Base-by-base conservation (phyloP, 2,329 filamentous ascomycete species). In the Penicillium sp. region DNA sequence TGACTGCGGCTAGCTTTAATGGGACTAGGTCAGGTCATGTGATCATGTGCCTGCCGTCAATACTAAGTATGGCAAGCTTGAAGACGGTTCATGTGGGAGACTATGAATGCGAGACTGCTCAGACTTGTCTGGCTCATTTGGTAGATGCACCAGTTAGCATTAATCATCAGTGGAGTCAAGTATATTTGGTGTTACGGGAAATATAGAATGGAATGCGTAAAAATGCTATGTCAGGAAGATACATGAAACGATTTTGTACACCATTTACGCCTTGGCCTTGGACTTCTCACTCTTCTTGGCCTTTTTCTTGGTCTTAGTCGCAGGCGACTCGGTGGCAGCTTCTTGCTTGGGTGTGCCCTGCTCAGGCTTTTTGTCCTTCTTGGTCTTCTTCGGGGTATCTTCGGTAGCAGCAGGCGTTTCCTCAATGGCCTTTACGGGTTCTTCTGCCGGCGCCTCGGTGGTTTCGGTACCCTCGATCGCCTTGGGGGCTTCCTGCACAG, bases 401-500 rank as follows among this genome's bases (percentile, higher is more conserved):
- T 53, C 56, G 18, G 50, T 54, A 7, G 54, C 34, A 8, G 55
- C 36, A 28, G 62, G 43, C 8, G 59, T 57, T 48, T 38, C 36
- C n/a, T 64, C 64, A 28, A 58, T 45, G 7, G 56, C 54, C 45
- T 64, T 62, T 11, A 30, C 39, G 20, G 50, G 47, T 32, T 50
- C 45, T 21, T 54, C 47, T 7, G 33, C 41, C 7, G 49, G 23
- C 13, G 41, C 32, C 35, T 56, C 50, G 7, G 35, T 15, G 18
- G 39, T 30, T 33, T 67, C 60, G 16, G 60, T 46, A 20, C 53
- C 57, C 39, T 68, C 64, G 25, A 66, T 48, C 15, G 59, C 55
- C 53, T 62, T 52, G 47, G 55, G 32, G 26, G 56, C 46, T 20
- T 61, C 58, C 45, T 68, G 70, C 41, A 72, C 64, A 14, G 73